Conservation (phyloP, 345 rosid genomes). For the Arabidopsis arenosa region DNA sequence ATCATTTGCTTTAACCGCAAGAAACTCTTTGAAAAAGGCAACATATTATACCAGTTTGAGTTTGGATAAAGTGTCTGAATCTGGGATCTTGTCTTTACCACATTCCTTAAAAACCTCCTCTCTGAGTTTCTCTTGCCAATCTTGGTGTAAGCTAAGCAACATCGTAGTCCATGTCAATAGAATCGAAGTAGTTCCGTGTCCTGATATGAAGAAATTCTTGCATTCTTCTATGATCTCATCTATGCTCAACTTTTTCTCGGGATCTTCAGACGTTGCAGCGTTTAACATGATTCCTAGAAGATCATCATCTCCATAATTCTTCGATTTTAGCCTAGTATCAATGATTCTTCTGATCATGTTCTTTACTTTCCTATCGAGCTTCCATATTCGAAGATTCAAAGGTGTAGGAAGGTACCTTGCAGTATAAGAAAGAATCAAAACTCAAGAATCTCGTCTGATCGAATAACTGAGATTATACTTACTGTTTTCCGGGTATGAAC, state of each 20-base stretch:
- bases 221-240: constrained; percentile 64
- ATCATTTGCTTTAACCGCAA: not conserved
- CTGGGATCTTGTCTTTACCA: constrained; percentile 46
- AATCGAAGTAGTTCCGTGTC: constrained; percentile 47
- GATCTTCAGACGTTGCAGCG: constrained; percentile 16
- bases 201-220: constrained; percentile 62
- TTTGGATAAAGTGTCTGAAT: constrained; percentile 48
- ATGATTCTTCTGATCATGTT: constrained; percentile 37
- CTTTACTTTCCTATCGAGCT: constrained; percentile 49
- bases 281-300: constrained; percentile 52
- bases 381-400: constrained; percentile 51
- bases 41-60: constrained; percentile 40
- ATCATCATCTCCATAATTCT: constrained; percentile 51
- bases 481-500: constrained; percentile 57
- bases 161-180: constrained; percentile 63
- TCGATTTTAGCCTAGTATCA: constrained; percentile 33
- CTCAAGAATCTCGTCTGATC: not conserved
- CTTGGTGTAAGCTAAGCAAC: constrained; percentile 54
- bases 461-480: not conserved
- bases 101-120: constrained; percentile 56
- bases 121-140: constrained; percentile 67
- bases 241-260: constrained; percentile 40
- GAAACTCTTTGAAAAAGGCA: not conserved
- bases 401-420: constrained; percentile 56
- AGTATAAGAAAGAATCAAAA: not conserved